Percentiles rank a stretch among this genome's conserved stretches.
Evolutionary conservation across 129 eudicot species (phyloP).

Genomic region (Flaveria brownii): DNA sequence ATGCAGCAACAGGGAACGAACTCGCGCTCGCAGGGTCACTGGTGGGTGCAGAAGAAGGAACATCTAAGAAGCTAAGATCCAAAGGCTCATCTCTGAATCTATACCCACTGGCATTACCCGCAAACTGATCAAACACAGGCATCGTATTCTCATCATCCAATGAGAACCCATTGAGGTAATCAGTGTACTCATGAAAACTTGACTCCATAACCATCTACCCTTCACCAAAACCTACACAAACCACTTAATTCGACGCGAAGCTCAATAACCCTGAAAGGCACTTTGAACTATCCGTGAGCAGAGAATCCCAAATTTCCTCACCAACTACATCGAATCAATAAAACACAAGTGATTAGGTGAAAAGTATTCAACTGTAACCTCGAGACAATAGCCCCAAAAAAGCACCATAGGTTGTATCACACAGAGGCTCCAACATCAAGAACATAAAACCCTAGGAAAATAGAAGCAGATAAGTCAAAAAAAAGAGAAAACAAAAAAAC

Average conservation of each 20-base stretch:
- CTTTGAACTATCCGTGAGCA: constrained; percentile 3
- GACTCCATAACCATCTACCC: constrained; percentile 58
- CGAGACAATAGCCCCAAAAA: constrained; percentile 13
- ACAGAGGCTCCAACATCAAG: constrained; percentile 34
- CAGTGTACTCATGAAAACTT: constrained; percentile 30
- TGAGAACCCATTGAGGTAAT: constrained; percentile 33
- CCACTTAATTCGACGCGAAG: background rate
- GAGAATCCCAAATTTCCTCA: constrained; percentile 15
- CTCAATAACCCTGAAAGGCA: background rate
- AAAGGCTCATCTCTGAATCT: constrained; percentile 45
- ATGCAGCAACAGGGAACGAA: constrained; percentile 25
- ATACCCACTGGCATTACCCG: constrained; percentile 30
- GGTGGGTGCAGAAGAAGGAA: constrained; percentile 29
- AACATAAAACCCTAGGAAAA: constrained; percentile 24
- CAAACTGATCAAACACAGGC: constrained; percentile 41
- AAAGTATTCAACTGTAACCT: constrained; percentile 19
- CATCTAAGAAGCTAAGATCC: constrained; percentile 53
- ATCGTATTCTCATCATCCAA: constrained; percentile 39
- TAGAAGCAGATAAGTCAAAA: constrained; percentile 5
- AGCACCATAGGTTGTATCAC: constrained; percentile 12
- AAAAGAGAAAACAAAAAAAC: background rate
- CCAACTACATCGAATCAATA: constrained; percentile 25
- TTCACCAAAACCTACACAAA: constrained; percentile 16
- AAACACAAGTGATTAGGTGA: constrained; percentile 32
- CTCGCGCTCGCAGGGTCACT: constrained; percentile 20